Conservation (phyloP, 257 asterid species). For the Thymus mandschuricus region DNA sequence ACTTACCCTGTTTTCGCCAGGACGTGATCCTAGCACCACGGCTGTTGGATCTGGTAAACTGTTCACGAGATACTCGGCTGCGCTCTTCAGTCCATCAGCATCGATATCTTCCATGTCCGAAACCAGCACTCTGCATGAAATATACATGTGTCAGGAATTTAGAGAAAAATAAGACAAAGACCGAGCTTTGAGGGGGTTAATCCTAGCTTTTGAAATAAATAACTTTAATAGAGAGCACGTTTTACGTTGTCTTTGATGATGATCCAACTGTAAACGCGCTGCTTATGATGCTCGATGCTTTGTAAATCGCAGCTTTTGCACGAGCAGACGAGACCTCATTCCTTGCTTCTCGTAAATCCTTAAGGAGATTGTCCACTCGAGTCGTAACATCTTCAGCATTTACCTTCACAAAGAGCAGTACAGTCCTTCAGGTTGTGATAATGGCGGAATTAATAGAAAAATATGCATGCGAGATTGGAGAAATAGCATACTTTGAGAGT, state of each 20-base stretch:
- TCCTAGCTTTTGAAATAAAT: no score
- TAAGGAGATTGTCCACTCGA: conserved; percentile 73
- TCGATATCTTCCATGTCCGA: conserved; percentile 88
- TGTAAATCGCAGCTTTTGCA: conserved; percentile 78
- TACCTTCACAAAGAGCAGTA: conserved; percentile 49
- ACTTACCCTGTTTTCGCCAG: conserved; percentile 77
- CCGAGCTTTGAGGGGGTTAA: no score
- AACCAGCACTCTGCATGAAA: conserved; percentile 60
- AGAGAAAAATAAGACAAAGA: background rate
- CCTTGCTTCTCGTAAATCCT: conserved; percentile 74
- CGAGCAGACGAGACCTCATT: conserved; percentile 77
- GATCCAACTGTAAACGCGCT: conserved; percentile 60
- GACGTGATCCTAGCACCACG: conserved; percentile 82
- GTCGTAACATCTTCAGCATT: conserved; percentile 82
- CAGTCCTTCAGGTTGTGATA: background rate
- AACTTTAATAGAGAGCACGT: background rate
- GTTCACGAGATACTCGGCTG: conserved; percentile 72
- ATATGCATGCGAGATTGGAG: background rate
- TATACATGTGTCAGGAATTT: background rate
- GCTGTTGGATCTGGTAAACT: conserved; percentile 81
- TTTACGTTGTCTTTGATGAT: conserved; percentile 61
- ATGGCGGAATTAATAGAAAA: background rate
- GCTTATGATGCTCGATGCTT: conserved; percentile 65
- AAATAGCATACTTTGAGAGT: conserved; percentile 73
- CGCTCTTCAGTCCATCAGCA: conserved; percentile 76